phyloP scores from a whole-genome alignment of 805 yeast genomes.

The Starmera caribaea region DNA sequence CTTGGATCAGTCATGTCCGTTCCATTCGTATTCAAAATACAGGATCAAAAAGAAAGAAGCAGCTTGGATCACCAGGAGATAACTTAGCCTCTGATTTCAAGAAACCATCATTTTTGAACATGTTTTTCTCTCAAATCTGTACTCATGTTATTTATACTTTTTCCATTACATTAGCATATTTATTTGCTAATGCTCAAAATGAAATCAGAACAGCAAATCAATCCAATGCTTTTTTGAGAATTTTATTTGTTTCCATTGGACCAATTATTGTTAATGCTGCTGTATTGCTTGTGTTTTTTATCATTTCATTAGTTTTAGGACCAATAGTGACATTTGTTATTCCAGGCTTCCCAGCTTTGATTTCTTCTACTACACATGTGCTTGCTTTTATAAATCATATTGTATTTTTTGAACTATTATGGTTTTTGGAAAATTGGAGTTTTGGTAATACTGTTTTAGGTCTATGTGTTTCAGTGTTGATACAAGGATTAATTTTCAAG shows the following conservation, averaged over 20 bases:
- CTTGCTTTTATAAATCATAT: slow-evolving; percentile 38
- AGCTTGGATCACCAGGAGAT: slow-evolving; percentile 26
- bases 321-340: slow-evolving; percentile 34
- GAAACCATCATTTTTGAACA: slow-evolving; percentile 38
- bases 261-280: slow-evolving; percentile 38
- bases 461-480: slow-evolving; percentile 29
- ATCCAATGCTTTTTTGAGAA: slow-evolving; percentile 32
- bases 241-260: slow-evolving; percentile 32
- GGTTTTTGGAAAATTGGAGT: slow-evolving; percentile 49
- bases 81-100: slow-evolving; percentile 33
- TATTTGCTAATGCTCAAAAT: slow-evolving; percentile 46
- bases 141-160: slow-evolving; percentile 27
- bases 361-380: slow-evolving; percentile 41
- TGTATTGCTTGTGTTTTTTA: slow-evolving; percentile 28
- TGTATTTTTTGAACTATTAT: slow-evolving; percentile 39
- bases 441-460: slow-evolving; percentile 47
- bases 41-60: slow-evolving; percentile 40
- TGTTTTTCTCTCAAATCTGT: slow-evolving; percentile 30
- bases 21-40: slow-evolving; percentile 42
- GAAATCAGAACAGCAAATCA: slow-evolving; percentile 26
- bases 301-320: slow-evolving; percentile 35
- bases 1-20: slow-evolving; percentile 42
- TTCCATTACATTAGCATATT: slow-evolving; percentile 34
- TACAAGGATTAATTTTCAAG: slow-evolving; percentile 45
- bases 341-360: slow-evolving; percentile 34